A percentile compares a stretch with the other conserved stretches of the same genome.
These are phyloP conservation scores for Pycnococcus provasolii DNA, from an alignment of 139 green algal species.

Conservation along the genomic window DNA sequence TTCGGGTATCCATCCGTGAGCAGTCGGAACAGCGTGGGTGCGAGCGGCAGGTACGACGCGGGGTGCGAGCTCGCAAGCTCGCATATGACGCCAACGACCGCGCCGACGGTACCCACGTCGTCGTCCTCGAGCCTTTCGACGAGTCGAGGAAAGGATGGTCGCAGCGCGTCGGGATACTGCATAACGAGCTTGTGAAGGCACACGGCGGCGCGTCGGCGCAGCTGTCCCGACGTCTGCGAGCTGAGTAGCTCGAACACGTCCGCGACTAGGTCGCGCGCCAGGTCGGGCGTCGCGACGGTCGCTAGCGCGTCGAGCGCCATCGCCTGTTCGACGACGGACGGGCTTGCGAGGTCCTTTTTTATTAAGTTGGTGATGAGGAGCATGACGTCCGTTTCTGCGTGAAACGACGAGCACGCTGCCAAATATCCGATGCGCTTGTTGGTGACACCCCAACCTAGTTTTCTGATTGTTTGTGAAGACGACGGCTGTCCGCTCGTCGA, in stretches of 20 bases:
- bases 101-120: constrained; percentile 29
- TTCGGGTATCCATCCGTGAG: constrained; percentile 17
- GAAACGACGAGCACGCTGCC: constrained; percentile 32
- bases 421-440: constrained; percentile 35
- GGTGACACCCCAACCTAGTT: neutral
- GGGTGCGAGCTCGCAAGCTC: constrained; percentile 37
- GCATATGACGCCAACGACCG: constrained; percentile 32
- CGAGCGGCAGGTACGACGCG: constrained; percentile 36
- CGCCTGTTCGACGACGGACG: constrained; percentile 26
- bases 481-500: no score
- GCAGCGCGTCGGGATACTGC: constrained; percentile 24
- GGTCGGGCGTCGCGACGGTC: constrained; percentile 34
- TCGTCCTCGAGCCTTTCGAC: constrained; percentile 31
- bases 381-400: constrained; percentile 35
- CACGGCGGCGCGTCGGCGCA: constrained; percentile 12
- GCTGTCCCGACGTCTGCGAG: constrained; percentile 14
- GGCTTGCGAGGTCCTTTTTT: constrained; percentile 36
- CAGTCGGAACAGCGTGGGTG: constrained; percentile 35
- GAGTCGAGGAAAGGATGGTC: constrained; percentile 19
- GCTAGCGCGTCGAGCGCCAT: constrained; percentile 36
- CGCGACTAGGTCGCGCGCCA: constrained; percentile 37
- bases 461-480: neutral
- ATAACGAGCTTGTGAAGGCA: constrained; percentile 28
- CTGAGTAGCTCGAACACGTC: constrained; percentile 36
- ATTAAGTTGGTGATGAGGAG: constrained; percentile 39